phyloP scores from a whole-genome alignment of 2,329 filamentous ascomycete genomes.

The Pezizomycotina sp. region DNA sequence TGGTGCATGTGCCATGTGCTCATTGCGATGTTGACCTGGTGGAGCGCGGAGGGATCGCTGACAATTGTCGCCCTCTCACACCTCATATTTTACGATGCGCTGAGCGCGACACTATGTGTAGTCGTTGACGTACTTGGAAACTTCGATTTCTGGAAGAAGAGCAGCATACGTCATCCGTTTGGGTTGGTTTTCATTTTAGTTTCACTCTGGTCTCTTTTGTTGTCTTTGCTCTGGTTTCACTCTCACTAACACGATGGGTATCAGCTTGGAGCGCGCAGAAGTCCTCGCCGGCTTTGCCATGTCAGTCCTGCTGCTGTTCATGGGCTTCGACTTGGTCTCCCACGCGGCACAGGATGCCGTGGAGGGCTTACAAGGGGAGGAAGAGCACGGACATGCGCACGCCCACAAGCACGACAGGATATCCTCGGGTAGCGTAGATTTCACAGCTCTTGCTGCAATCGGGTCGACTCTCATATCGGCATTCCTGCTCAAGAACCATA shows the following conservation, averaged over 20 bases:
- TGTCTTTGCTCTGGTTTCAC: background rate
- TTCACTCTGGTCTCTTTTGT: constrained; percentile 1
- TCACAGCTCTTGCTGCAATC: constrained; percentile 67
- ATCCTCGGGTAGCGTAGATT: constrained; percentile 59
- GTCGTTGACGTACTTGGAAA: constrained; percentile 85
- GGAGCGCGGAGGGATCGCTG: constrained; percentile 68
- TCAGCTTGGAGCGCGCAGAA: constrained; percentile 66
- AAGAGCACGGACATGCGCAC: constrained; percentile 10
- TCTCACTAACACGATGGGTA: constrained; percentile 3
- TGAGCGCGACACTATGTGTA: constrained; percentile 80
- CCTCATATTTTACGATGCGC: constrained; percentile 84
- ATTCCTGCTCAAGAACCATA: constrained; percentile 43
- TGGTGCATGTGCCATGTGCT: constrained; percentile 84
- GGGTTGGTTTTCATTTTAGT: constrained; percentile 31
- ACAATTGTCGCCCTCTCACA: constrained; percentile 87
- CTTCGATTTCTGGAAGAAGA: constrained; percentile 93
- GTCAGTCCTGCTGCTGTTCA: constrained; percentile 92
- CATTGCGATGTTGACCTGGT: constrained; percentile 70
- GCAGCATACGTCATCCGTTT: constrained; percentile 84
- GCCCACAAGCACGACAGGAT: constrained; percentile 57
- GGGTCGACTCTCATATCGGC: constrained; percentile 47
- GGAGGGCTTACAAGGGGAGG: constrained; percentile 34
- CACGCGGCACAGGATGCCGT: constrained; percentile 89
- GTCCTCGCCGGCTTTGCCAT: constrained; percentile 91
- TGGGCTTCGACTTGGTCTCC: constrained; percentile 85